Conservation (phyloP, 306 rosid species). For the Oemleria cerasiformis region DNA sequence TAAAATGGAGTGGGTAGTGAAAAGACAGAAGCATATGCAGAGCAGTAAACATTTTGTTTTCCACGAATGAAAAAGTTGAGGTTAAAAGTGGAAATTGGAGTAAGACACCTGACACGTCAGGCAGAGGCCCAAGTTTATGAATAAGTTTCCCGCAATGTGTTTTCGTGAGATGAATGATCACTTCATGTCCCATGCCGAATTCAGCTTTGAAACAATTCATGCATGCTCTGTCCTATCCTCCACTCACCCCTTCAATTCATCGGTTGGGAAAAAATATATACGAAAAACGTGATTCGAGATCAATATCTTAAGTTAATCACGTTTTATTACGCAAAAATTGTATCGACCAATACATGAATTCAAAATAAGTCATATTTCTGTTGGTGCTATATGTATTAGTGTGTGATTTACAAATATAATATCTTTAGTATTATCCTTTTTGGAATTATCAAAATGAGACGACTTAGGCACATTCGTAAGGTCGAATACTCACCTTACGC, state of each 20-base stretch:
- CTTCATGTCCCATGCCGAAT: slow-evolving; percentile 27
- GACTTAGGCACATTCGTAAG: no score
- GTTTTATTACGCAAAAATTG: no score
- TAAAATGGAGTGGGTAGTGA: neutral
- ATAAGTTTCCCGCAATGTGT: slow-evolving; percentile 14
- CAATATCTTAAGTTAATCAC: no score
- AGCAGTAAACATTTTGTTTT: neutral
- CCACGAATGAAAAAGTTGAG: slow-evolving; percentile 14
- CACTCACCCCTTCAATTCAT: neutral
- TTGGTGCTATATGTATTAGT: no score
- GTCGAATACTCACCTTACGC: no score
- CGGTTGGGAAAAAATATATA: no score
- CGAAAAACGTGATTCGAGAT: no score
- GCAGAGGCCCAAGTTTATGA: slow-evolving; percentile 25
- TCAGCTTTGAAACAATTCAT: slow-evolving; percentile 30
- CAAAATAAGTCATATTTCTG: no score
- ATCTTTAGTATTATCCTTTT: no score
- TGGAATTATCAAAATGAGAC: no score
- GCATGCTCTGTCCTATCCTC: slow-evolving; percentile 9
- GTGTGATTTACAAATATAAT: no score
- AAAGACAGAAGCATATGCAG: neutral
- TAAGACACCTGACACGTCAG: slow-evolving; percentile 25
- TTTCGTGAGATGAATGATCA: slow-evolving; percentile 15
- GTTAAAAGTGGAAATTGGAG: slow-evolving; percentile 26
- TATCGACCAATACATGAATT: no score